Base-by-base conservation (phyloP, 2,329 filamentous ascomycete species). In the Pseudogymnoascus sp. region DNA sequence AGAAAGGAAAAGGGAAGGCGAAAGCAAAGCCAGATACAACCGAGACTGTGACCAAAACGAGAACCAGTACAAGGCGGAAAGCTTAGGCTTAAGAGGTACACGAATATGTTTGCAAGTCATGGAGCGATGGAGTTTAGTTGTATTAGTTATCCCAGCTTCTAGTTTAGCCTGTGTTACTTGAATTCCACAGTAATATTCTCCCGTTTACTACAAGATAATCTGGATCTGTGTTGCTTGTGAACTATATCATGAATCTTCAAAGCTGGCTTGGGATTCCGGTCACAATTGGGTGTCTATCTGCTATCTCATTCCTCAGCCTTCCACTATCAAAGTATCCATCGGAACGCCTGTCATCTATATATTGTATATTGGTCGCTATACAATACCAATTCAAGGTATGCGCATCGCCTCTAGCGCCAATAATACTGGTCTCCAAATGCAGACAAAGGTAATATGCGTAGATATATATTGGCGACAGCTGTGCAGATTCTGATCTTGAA, bases 1-100 rank as follows among this genome's bases (percentile, higher is more conserved):
- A 65, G 37, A 60, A 42, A 58, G 25, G 60, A 31, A 65, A 66
- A 39, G 70, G 72, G 15, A 71, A 76, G 63, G 76, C 72, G 18
- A 80, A 77, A 66, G 75, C 72, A 52, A 79, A 76, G 69, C 77
- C 66, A 65, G 80, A 75, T 69, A 74, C 69, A 18, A 60, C 60
- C 55, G 65, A 60, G 52, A 45, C 60, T 61, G 59, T 33, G 48
- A 55, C 48, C 1, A 55, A 55, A 55, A 55, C 48, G 33, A 55
- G 48, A 33, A 55, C 27, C 29, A 55, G 48, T 15, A 21, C 48
- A n/a, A 55, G 48, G 29, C 29, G 48, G 29, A 55, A 55, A 18
- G 18, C 18, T 18, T 18, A 18, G 29, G 48, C 29, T 33, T 55
- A n/a, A 55, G n/a, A 3, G 12, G 29, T 18, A 12, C 33, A 55